Percentiles rank a stretch among this genome's conserved stretches.
Conservation (phyloP, 129 eudicot genomes). For the Silybum marianum region DNA sequence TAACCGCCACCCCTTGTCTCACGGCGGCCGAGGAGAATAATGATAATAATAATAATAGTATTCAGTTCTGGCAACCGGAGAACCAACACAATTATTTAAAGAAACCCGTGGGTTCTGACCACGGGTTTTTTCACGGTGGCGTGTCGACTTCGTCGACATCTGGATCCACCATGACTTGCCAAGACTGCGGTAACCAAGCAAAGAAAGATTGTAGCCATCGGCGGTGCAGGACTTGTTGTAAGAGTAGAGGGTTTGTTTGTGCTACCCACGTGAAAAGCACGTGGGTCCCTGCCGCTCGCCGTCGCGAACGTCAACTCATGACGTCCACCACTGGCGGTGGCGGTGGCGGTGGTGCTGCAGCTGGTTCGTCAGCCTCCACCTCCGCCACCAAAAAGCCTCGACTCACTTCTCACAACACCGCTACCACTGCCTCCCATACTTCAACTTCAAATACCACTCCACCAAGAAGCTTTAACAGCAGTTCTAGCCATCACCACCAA, state of each 20-base stretch:
- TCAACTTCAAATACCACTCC: slow-evolving; percentile 88
- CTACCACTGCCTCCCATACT: slow-evolving; percentile 81
- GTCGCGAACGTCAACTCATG: slow-evolving; percentile 75
- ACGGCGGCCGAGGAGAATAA: slow-evolving; percentile 16
- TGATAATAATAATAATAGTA: not conserved
- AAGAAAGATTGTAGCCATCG: slow-evolving; percentile 84
- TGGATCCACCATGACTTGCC: slow-evolving; percentile 56
- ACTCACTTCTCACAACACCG: slow-evolving; percentile 48
- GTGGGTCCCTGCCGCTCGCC: slow-evolving; percentile 93
- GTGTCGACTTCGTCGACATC: slow-evolving; percentile 32
- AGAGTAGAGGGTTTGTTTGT: slow-evolving; percentile 83
- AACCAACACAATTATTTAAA: slow-evolving; percentile 31
- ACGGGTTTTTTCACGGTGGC: slow-evolving; percentile 27
- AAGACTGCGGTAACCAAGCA: slow-evolving; percentile 93
- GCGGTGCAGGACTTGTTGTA: slow-evolving; percentile 88
- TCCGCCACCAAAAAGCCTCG: slow-evolving; percentile 80
- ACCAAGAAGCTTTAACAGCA: slow-evolving; percentile 77
- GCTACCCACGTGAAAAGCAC: slow-evolving; percentile 95
- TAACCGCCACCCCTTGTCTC: slow-evolving; percentile 52
- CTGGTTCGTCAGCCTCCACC: slow-evolving; percentile 71
- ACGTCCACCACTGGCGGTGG: slow-evolving; percentile 24
- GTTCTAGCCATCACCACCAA: slow-evolving; percentile 85
- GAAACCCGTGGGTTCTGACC: slow-evolving; percentile 43
- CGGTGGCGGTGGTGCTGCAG: slow-evolving; percentile 38
- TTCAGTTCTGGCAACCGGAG: slow-evolving; percentile 63